These are phyloP conservation scores for Quaeritorhiza haematococci DNA, from an alignment of 371 early-diverging fungal genomes.

Conservation along the genomic window DNA sequence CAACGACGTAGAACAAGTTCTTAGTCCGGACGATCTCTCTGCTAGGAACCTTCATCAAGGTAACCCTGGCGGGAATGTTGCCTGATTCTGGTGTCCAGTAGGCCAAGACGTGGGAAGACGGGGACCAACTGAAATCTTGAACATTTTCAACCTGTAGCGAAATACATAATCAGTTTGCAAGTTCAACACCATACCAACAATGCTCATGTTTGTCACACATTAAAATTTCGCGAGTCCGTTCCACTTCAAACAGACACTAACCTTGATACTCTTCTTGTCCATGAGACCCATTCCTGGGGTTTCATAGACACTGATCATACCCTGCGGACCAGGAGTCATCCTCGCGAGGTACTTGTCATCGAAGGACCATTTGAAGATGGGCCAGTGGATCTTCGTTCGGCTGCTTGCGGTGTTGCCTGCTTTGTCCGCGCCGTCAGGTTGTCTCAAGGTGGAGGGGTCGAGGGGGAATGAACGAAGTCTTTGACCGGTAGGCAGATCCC, in stretches of 20 bases:
- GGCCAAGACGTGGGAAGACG: conserved; percentile 71
- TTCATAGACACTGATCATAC: conserved; percentile 78
- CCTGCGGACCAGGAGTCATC: conserved; percentile 68
- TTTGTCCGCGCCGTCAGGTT: conserved; percentile 6
- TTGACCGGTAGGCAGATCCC: conserved; percentile 85
- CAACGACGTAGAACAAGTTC: conserved; percentile 91
- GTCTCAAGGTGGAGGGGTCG: conserved; percentile 13
- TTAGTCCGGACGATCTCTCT: conserved; percentile 88
- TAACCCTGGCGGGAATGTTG: conserved; percentile 94
- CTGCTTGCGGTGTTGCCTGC: conserved; percentile 21
- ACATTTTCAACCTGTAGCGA: conserved; percentile 59
- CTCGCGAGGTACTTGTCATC: conserved; percentile 92
- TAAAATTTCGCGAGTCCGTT: too few relatives aligned
- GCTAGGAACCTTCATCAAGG: conserved; percentile 76
- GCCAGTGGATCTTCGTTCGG: conserved; percentile 83
- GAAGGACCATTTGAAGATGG: conserved; percentile 95
- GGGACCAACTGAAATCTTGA: conserved; percentile 87
- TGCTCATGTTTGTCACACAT: too few relatives aligned
- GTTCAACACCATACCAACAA: too few relatives aligned
- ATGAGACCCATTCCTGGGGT: conserved; percentile 87
- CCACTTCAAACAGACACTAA: conserved; percentile 12
- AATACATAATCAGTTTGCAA: too few relatives aligned
- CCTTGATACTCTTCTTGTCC: conserved; percentile 90
- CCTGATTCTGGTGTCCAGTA: conserved; percentile 95
- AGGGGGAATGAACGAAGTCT: conserved; percentile 83